Evolutionary conservation across 257 asterid species (phyloP).

Genomic region (Scutellaria minor): DNA sequence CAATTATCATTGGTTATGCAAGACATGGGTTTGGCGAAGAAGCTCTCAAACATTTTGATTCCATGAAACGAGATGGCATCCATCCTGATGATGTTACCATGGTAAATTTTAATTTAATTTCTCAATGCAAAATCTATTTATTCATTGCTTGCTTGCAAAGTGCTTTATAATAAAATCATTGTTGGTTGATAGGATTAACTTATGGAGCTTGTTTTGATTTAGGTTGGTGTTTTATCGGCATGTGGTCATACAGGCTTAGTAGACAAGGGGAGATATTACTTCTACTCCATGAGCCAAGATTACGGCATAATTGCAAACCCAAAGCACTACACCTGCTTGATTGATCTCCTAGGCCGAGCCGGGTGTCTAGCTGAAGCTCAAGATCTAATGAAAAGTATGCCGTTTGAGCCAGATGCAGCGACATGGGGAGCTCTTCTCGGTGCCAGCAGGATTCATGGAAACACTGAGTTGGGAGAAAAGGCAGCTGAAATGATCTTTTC

Average conservation of each 20-base stretch:
- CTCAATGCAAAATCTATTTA: not conserved
- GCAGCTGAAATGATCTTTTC: conserved; percentile 87
- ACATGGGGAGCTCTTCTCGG: conserved; percentile 99
- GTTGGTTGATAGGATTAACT: conserved; percentile 15
- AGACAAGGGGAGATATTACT: conserved; percentile 70
- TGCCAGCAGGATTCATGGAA: conserved; percentile 91
- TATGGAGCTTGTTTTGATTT: conserved; percentile 27
- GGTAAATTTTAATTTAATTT: conserved; percentile 50
- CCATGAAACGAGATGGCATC: conserved; percentile 57
- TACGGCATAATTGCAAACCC: conserved; percentile 74
- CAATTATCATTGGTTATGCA: conserved; percentile 85
- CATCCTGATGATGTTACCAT: conserved; percentile 89
- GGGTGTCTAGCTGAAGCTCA: conserved; percentile 88
- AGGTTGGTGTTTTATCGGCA: conserved; percentile 88
- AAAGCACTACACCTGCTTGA: conserved; percentile 88
- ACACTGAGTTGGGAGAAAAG: conserved; percentile 80
- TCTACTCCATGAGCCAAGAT: conserved; percentile 69
- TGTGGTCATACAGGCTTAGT: conserved; percentile 91
- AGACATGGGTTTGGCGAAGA: conserved; percentile 86
- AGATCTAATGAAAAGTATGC: conserved; percentile 67
- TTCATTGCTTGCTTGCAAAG: not conserved
- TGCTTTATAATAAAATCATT: not conserved
- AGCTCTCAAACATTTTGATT: conserved; percentile 69
- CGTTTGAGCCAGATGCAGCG: conserved; percentile 92
- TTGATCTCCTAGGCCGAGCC: conserved; percentile 93